Base-by-base conservation (phyloP, 345 rosid genomes). In the Toxicodendron radicans region DNA sequence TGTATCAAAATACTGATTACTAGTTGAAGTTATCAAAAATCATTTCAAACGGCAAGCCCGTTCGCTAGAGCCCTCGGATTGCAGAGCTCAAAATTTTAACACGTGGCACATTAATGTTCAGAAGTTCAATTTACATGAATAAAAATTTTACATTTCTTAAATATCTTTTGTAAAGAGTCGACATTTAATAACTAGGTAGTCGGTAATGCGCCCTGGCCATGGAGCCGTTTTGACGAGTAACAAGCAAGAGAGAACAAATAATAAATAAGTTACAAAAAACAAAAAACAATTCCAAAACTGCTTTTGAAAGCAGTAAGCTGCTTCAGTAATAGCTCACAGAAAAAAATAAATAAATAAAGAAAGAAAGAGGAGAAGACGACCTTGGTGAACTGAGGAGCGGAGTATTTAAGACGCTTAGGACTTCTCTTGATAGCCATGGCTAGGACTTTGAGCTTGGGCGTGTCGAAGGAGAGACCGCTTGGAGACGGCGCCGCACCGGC, bases 361-460 rank as follows among this genome's bases (percentile, higher is more conserved):
- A 33, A 1, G 3, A 52, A 21, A 23, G 27, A 16, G 17, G 18
- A 64, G 45, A 45, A 67, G 43, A 58, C 70, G 71, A 90, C 98
- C 95, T 89, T 90, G 38, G 85, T 64, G 71, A 88, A 88, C 58
- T 89, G 94, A 80, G 95, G 94, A 76, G 92, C 75, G 10, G 90
- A 81, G 83, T 95, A 95, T 57, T 92, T 95, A 80, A 95, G 95
- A 66, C 97, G 97, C 85, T 95, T 95, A 21, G 97, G 99, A 83
- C 87, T 92, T 81, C 89, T 85, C 84, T 91, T 95, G 58, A 83
- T 83, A 3, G 94, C 85, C 81, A 92, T 77, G 33, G 90, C 82
- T 16, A 83, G 46, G 70, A 84, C 77, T 0, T 41, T n/a, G 59
- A 52, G 68, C 33, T 78, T 83, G 30, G 60, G 75, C 27, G 74